Conservation (phyloP, 1,139 yeast species). For the Saccharomyces hybrid region DNA sequence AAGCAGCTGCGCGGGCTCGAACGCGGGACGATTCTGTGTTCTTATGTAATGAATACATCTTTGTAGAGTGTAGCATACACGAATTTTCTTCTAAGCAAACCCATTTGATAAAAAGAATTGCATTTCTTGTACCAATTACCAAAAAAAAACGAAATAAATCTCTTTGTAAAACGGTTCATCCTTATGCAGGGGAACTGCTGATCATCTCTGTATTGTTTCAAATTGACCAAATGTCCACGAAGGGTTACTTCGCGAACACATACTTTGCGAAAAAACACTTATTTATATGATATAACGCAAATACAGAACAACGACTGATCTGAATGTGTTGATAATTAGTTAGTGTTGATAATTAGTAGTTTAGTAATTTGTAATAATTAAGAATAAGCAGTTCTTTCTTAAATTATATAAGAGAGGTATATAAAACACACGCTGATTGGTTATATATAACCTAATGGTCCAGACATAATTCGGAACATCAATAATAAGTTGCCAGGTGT, state of each 20-base stretch:
- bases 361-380: background rate
- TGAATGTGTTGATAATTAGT: background rate
- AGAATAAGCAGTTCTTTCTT: too few species aligned
- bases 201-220: conserved; percentile 90
- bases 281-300: background rate
- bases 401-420: too few species aligned
- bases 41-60: background rate
- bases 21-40: background rate
- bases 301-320: background rate
- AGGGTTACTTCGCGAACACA: conserved; percentile 29
- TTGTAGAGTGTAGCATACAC: background rate
- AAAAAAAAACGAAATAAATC: conserved; percentile 65
- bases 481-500: too few species aligned
- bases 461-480: too few species aligned
- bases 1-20: background rate
- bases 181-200: conserved; percentile 96
- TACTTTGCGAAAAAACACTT: background rate
- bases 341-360: background rate
- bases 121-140: background rate
- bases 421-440: too few species aligned
- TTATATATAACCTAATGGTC: too few species aligned
- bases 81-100: background rate
- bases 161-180: conserved; percentile 93
- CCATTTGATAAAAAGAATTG: background rate
- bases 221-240: conserved; percentile 52